A percentile compares a stretch with the other conserved stretches of the same genome.
Conservation (phyloP, 2,329 filamentous ascomycete species). For the Venturia nashicola region DNA sequence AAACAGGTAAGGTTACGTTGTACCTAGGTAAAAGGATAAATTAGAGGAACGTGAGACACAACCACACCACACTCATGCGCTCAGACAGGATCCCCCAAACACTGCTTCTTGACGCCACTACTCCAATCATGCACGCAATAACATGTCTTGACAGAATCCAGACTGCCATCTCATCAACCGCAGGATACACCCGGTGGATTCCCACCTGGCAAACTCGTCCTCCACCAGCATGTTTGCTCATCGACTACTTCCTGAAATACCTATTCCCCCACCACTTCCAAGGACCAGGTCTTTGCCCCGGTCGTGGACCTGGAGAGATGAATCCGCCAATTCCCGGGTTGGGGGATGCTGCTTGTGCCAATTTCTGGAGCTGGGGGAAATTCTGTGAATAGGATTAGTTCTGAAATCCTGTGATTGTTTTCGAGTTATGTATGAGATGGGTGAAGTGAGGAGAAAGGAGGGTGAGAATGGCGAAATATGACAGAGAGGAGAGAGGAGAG, state of each 20-base stretch:
- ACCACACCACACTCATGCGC: no score
- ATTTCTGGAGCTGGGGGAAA: not conserved
- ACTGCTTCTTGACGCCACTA: no score
- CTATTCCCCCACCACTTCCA: not conserved
- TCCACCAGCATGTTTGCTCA: no score
- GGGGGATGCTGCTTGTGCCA: not conserved
- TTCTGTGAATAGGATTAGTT: not conserved
- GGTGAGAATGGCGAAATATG: not conserved
- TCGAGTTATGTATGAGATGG: not conserved
- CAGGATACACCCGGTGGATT: no score
- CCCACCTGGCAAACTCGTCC: no score
- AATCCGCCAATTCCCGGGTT: not conserved
- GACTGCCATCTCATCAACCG: no score
- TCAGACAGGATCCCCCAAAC: no score
- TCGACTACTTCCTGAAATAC: not conserved
- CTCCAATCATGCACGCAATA: no score
- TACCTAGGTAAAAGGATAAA: no score
- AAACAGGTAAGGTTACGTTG: no score
- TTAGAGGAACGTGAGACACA: no score
- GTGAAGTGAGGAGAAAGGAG: not conserved
- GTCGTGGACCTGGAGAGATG: not conserved
- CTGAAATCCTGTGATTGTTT: not conserved
- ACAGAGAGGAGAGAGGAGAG: not conserved
- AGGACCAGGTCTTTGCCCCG: not conserved
- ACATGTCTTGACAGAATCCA: no score